Base-by-base conservation (phyloP, 768 basidiomycete genomes). In the Udeniomyces megalosporus region DNA sequence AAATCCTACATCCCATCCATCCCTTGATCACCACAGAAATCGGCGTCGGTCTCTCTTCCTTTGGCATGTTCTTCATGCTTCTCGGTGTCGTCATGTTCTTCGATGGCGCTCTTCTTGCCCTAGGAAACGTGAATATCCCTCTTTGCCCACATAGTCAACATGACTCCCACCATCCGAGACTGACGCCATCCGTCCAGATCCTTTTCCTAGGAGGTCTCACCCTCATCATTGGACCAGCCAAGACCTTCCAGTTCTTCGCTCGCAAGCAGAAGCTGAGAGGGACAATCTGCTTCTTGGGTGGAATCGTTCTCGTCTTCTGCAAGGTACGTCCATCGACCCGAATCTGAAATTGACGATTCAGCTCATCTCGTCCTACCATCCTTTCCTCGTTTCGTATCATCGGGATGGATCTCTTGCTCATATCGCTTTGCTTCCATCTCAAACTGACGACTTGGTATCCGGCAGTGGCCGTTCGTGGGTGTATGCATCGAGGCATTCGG, bases 231-330 rank as follows among this genome's bases (percentile, higher is more conserved):
- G 95, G 90, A 4, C 90, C 91, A 7, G 84, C 86, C 67, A 97
- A 96, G 77, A 95, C 91, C 22, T 92, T 95, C 76, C 88, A 89
- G 75, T 97, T 99, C 78, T 97, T 99, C 75, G 86, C 92, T 34
- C 82, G 95, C 65, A 86, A 82, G 72, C 87, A 97, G 74, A 99
- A 99, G 75, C 75, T 96, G 66, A 82, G 95, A 20, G 95, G 95
- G 49, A 69, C 88, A 5, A 66, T 80, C 52, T 91, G 88, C 72
- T 93, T 93, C 78, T 72, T 93, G 45, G 87, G 86, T 32, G 90
- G 90, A 17, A 85, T 97, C 66, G 71, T 89, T 17, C 83, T 99
- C 65, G 91, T 97, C 17, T 99, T 99, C 75, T 68, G 87, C 73
- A 96, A 92, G 58, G 63, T 65, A 17, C 20, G 51, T 35, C 38